Base-by-base conservation (phyloP, 2,329 filamentous ascomycete species). In the Talaromyces sp. region DNA sequence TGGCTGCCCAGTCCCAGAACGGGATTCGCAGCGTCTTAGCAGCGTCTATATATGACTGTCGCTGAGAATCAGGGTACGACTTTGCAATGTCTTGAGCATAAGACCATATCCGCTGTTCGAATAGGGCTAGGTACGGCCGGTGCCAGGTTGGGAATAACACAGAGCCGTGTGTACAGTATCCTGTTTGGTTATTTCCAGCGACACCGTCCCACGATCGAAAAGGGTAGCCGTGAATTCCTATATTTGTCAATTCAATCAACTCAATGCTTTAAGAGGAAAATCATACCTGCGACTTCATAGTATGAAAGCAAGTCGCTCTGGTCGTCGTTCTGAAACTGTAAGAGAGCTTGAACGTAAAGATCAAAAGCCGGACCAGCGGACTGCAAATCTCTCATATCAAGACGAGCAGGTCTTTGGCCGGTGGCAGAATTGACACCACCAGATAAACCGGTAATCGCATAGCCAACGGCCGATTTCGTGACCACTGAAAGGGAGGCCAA, bases 71-170 rank as follows among this genome's bases (percentile, higher is more conserved):
- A 17, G 80, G 77, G 73, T 75, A 79, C n/a, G 64, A 63, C 31
- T 63, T 63, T 14, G 75, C 76, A 48, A 78, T 77, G 26, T 60
- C 64, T 58, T 76, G 72, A 17, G 75, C 75, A 51, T 74, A 67
- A 11, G 65, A 64, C 69, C 72, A 77, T 31, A 79, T 61, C 12
- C 72, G 63, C 71, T 78, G 70, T 73, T 88, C 81, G 64, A 77
- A 85, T 10, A 88, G 74, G 10, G 83, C 79, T 59, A 94, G 78
- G 72, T 93, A 95, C 0, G 90, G 89, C 55, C 91, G 84, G 79
- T 96, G 91, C 91, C 91, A 95, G 43, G 87, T 83, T 43, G 88
- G 85, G 70, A 96, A 94, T 17, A 94, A 77, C 46, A 88, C 85
- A 1, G 88, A 89, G 26, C 81, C 83, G 74, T 96, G 91, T 14